phyloP scores from a whole-genome alignment of 139 green algal genomes.

The Chlorella sp. region DNA sequence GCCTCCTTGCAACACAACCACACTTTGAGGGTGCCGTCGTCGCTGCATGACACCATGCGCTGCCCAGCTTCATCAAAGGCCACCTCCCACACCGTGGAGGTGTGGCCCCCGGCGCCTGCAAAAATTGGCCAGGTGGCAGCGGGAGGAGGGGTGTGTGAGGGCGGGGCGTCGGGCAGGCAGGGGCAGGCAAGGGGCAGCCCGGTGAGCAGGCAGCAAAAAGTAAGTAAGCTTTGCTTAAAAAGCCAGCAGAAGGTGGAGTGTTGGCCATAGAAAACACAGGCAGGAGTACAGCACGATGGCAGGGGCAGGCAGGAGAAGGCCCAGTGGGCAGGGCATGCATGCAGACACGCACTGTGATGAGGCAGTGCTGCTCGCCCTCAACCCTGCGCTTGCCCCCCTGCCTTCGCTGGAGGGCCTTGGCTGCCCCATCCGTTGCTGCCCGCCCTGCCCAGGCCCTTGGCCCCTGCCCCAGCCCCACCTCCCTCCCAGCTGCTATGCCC shows the following conservation, averaged over 20 bases:
- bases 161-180: neutral
- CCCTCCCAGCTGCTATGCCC: too few species aligned
- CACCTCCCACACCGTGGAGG: slow-evolving; percentile 88
- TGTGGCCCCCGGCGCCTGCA: slow-evolving; percentile 67
- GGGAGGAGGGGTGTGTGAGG: neutral
- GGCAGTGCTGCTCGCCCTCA: too few species aligned
- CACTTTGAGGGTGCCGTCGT: slow-evolving; percentile 83
- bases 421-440: neutral
- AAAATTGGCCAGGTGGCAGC: neutral
- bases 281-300: too few species aligned
- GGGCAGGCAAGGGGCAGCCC: neutral
- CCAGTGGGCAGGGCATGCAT: too few species aligned
- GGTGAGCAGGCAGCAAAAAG: too few species aligned
- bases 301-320: neutral
- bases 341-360: neutral
- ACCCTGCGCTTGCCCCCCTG: too few species aligned
- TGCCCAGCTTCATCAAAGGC: slow-evolving; percentile 71
- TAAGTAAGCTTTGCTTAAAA: too few species aligned
- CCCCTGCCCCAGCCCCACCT: too few species aligned
- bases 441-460: too few species aligned
- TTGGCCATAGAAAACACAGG: too few species aligned
- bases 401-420: too few species aligned
- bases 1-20: slow-evolving; percentile 56
- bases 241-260: too few species aligned
- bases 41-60: slow-evolving; percentile 85